Evolutionary conservation across 108 stramenopile species (phyloP).

Genomic region (Craspedostauros australis): DNA sequence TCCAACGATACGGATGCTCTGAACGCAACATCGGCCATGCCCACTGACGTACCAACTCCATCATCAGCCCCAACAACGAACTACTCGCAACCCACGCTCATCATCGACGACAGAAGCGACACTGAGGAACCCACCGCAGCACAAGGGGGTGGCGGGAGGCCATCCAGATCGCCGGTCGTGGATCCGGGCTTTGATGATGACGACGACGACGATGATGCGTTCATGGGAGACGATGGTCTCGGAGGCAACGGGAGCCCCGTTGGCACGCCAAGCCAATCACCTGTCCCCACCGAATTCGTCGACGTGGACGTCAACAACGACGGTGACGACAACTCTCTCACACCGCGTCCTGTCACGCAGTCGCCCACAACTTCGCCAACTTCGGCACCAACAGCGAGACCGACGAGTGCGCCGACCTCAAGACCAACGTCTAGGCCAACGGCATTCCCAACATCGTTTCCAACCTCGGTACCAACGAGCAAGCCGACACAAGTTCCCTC

Average conservation of each 20-base stretch:
- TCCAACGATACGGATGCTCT: not conserved
- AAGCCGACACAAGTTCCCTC: no score
- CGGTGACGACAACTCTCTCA: not conserved
- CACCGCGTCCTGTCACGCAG: no score
- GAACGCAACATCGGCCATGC: not conserved
- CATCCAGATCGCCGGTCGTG: constrained; percentile 31
- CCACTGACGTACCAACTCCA: not conserved
- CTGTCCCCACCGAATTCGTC: not conserved
- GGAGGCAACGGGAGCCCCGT: constrained; percentile 2
- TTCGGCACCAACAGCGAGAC: not conserved
- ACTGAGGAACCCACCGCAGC: no score
- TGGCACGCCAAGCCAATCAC: no score
- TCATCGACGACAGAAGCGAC: constrained; percentile 52
- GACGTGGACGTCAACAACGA: not conserved
- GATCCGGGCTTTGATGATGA: constrained; percentile 82
- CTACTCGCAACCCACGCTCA: not conserved
- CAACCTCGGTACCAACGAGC: not conserved
- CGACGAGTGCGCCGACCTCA: not conserved
- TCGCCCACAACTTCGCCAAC: no score
- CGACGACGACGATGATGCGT: constrained; percentile 32
- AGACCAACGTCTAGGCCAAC: not conserved
- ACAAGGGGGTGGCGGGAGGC: no score
- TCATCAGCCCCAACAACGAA: not conserved
- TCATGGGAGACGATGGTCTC: constrained; percentile 5
- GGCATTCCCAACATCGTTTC: not conserved